These are phyloP conservation scores for Metschnikowia aberdeeniae DNA, from an alignment of 805 yeast genomes.

Conservation along the genomic window DNA sequence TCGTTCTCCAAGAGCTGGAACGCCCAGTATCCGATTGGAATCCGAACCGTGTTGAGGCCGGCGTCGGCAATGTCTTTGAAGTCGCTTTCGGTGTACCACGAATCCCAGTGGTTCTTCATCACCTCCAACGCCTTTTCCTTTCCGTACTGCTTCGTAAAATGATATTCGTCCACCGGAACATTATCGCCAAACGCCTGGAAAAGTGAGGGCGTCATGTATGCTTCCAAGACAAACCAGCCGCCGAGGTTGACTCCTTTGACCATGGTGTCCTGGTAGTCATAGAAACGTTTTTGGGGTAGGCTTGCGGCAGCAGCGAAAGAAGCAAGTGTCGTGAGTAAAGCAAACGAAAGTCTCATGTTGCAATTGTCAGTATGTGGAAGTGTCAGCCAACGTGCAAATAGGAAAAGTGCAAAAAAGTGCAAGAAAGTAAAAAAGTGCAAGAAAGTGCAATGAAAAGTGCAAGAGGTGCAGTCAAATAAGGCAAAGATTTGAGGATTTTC, in stretches of 20 bases:
- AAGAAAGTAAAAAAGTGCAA: not conserved
- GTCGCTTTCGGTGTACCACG: conserved; percentile 74
- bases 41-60: conserved; percentile 82
- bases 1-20: conserved; percentile 58
- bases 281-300: conserved; percentile 15
- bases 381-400: too few relatives aligned
- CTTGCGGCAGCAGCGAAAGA: conserved; percentile 10
- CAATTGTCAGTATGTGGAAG: not conserved
- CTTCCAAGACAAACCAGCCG: conserved; percentile 88
- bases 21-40: conserved; percentile 97
- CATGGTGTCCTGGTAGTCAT: conserved; percentile 34
- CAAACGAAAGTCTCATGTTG: conserved; percentile 8
- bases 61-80: conserved; percentile 51
- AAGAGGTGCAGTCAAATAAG: not conserved
- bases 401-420: not conserved
- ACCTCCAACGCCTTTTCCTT: conserved; percentile 44
- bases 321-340: conserved; percentile 10
- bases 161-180: conserved; percentile 82
- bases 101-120: conserved; percentile 68
- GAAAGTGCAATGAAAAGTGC: not conserved
- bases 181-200: conserved; percentile 50
- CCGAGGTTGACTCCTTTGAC: conserved; percentile 77
- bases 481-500: not conserved
- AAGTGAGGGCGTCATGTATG: conserved; percentile 77
- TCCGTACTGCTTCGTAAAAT: conserved; percentile 59